These are phyloP conservation scores for Fonsecaea multimorphosa DNA, from an alignment of 2,329 filamentous ascomycete genomes.

Conservation along the genomic window DNA sequence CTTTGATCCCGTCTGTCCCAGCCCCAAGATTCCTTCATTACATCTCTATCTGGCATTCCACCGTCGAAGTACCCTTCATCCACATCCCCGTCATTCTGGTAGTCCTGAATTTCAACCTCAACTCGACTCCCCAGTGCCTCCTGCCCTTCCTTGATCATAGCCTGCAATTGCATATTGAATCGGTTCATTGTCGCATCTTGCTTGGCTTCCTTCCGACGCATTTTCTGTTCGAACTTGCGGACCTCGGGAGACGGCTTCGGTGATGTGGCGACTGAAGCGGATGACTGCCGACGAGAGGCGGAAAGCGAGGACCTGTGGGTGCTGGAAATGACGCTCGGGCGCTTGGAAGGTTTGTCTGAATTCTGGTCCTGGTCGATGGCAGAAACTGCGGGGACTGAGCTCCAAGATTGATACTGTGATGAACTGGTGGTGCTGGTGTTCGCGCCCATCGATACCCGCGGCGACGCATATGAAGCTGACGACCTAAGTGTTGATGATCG, in stretches of 20 bases:
- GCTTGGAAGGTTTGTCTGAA: slow-evolving; percentile 9
- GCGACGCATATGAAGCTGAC: slow-evolving; percentile 49
- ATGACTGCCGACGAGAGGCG: slow-evolving; percentile 31
- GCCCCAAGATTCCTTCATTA: background rate
- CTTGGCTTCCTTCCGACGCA: slow-evolving; percentile 74
- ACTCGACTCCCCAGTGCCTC: slow-evolving; percentile 80
- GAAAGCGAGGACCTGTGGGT: slow-evolving; percentile 25
- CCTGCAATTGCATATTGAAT: slow-evolving; percentile 78
- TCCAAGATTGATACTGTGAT: slow-evolving; percentile 16
- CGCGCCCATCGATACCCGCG: slow-evolving; percentile 26
- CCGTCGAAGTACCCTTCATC: slow-evolving; percentile 34
- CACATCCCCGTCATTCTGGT: slow-evolving; percentile 33
- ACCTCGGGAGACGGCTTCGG: slow-evolving; percentile 61
- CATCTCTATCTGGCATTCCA: slow-evolving; percentile 11
- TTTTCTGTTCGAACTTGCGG: slow-evolving; percentile 73
- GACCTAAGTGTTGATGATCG: slow-evolving; percentile 53
- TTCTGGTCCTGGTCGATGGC: background rate
- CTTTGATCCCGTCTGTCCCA: background rate
- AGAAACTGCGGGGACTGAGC: background rate
- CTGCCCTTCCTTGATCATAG: slow-evolving; percentile 87
- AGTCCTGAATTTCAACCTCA: slow-evolving; percentile 59
- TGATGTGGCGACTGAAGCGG: background rate
- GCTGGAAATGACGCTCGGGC: slow-evolving; percentile 11
- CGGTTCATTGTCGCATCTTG: slow-evolving; percentile 79
- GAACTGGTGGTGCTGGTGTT: slow-evolving; percentile 1